Percentiles rank a stretch among this genome's conserved stretches.
These are phyloP conservation scores for Dothistroma septosporum DNA, from an alignment of 2,329 filamentous ascomycete genomes.

Conservation along the genomic window DNA sequence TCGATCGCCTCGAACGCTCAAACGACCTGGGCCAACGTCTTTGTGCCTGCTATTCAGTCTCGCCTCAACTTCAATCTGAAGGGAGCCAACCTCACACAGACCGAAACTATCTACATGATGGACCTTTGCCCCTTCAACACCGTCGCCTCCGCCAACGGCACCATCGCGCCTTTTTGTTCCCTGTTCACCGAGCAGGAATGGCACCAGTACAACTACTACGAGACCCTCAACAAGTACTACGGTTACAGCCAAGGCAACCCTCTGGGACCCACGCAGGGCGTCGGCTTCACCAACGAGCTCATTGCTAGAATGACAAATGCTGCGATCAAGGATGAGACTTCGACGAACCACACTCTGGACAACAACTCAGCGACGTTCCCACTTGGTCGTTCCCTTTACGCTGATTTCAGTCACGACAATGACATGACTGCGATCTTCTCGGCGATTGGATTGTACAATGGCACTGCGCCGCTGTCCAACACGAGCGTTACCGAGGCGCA, in stretches of 20 bases:
- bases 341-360: conserved; percentile 74
- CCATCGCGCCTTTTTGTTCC: conserved; percentile 66
- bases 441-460: conserved; percentile 74
- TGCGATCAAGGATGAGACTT: conserved; percentile 68
- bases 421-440: conserved; percentile 73
- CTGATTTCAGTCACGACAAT: conserved; percentile 91
- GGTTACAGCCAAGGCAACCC: conserved; percentile 71
- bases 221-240: conserved; percentile 80
- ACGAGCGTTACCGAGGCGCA: conserved; percentile 47
- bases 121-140: conserved; percentile 84
- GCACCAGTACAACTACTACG: conserved; percentile 74
- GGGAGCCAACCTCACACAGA: conserved; percentile 60
- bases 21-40: conserved; percentile 57
- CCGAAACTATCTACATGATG: conserved; percentile 71
- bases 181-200: conserved; percentile 78
- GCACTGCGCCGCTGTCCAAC: conserved; percentile 49
- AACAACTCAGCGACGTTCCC: conserved; percentile 66
- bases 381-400: conserved; percentile 63
- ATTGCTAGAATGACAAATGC: conserved; percentile 69
- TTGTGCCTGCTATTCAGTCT: conserved; percentile 62
- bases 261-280: conserved; percentile 77
- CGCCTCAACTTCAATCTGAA: conserved; percentile 66
- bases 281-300: conserved; percentile 84
- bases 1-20: conserved; percentile 51
- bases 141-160: conserved; percentile 57